Conservation (phyloP, 1,139 yeast genomes). For the Suhomyces kunorum region DNA sequence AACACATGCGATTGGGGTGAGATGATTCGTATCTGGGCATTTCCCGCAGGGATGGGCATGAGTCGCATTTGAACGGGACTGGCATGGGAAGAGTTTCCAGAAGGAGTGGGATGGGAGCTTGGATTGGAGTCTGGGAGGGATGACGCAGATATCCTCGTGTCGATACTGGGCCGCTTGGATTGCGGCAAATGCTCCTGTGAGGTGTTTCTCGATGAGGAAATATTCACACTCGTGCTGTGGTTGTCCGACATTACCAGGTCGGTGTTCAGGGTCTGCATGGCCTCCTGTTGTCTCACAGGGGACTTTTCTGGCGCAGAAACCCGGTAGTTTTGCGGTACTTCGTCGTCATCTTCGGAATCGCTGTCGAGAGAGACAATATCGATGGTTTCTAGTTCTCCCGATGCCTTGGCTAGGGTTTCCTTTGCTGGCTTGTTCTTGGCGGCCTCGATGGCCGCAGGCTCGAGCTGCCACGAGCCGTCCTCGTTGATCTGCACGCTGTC, state of each 20-base stretch:
- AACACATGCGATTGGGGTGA: constrained; percentile 2
- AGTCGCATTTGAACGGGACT: not conserved
- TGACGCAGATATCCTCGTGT: not conserved
- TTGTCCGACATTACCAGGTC: not conserved
- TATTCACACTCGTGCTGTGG: not conserved
- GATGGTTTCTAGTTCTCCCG: constrained; percentile 8
- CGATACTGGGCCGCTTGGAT: not conserved
- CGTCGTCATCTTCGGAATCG: constrained; percentile 22
- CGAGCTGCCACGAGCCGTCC: constrained; percentile 61
- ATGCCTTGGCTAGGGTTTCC: constrained; percentile 4
- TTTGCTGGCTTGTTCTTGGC: constrained; percentile 12
- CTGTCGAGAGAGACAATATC: constrained; percentile 31
- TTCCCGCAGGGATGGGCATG: not conserved
- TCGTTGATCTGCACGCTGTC: constrained; percentile 56
- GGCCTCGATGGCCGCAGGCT: constrained; percentile 6
- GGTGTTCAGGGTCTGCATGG: too few species aligned
- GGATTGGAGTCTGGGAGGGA: not conserved
- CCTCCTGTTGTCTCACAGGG: too few species aligned
- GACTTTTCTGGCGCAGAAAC: too few species aligned
- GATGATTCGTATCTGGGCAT: not conserved
- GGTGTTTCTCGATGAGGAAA: not conserved
- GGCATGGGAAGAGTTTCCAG: not conserved
- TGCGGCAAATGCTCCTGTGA: not conserved
- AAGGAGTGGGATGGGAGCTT: not conserved
- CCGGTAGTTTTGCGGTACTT: too few species aligned